Evolutionary conservation across 2,329 filamentous ascomycete genomes (phyloP), one percentile per base, ranked within the genome.

Genomic region (Xylariaceae sp.): DNA sequence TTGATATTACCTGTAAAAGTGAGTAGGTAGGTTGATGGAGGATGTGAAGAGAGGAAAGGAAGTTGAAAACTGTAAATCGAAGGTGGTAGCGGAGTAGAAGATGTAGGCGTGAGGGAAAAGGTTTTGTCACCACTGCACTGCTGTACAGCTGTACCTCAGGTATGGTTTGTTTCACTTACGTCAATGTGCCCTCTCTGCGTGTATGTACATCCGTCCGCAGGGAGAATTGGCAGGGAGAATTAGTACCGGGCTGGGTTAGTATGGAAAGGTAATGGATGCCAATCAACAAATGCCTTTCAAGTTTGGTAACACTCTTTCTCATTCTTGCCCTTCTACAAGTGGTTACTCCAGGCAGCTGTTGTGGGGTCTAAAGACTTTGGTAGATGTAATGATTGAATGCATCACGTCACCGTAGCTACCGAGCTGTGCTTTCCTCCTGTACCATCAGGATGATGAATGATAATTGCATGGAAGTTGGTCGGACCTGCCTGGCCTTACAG

Each of bases 321-420:
- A 11, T 24, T 7, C 21, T 24, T 24, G 11, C 21, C 21, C 7
- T 24, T 11, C 6, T 7, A 11, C 7, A 6, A 24, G 21, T 24
- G 14, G 17, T 11, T 12, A 30, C 14, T 17, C 14, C 12, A 23
- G n/a, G 8, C 24, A 38, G 31, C 21, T 21, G 33, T 37, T 28
- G 47, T 47, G 43, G 16, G 15, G 38, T 17, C 39, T 44, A 34
- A 23, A 27, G 38, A 28, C n/a, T 28, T n/a, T 28, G 11, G 47
- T 23, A 31, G 44, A 41, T 31, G 39, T 38, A 44, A 44, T 42
- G 48, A 53, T 44, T 44, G 11, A 56, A 56, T 57, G 50, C 43
- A 59, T 57, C 56, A 59, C 55, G 55, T 57, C 57, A 57, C 55
- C 50, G 28, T 15, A 21, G 34, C 26, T 31, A 28, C 7, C 39